Conservation (phyloP, 768 basidiomycete genomes). For the Mycena rebaudengoi region DNA sequence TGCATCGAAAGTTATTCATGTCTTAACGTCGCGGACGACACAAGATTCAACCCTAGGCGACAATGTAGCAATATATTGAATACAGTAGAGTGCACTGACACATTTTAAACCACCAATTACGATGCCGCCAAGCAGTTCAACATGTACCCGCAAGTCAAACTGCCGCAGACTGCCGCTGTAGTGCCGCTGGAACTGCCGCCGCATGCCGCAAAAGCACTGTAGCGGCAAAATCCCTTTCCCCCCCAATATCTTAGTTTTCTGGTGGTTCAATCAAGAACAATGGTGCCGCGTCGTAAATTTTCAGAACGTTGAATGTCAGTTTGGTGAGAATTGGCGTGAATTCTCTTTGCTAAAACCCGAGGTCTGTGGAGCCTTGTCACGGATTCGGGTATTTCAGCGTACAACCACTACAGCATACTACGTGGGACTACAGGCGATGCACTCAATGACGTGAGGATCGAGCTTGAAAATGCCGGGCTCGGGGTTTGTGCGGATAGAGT, state of each 20-base stretch:
- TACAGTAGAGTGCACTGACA: too few relatives aligned
- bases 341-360: conserved; percentile 9
- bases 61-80: too few relatives aligned
- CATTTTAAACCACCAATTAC: not conserved
- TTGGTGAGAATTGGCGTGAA: conserved; percentile 4
- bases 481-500: conserved; percentile 10
- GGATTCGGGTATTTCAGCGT: conserved; percentile 12
- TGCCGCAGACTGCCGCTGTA: conserved; percentile 8
- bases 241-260: not conserved
- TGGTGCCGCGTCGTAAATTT: conserved; percentile 9
- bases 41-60: not conserved
- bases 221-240: not conserved
- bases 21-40: not conserved
- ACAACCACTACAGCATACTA: conserved; percentile 3
- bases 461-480: conserved; percentile 12
- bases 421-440: conserved; percentile 10
- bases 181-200: conserved; percentile 1
- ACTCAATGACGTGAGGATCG: conserved; percentile 7
- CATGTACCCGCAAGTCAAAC: not conserved
- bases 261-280: not conserved
- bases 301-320: conserved; percentile 5
- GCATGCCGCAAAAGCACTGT: not conserved
- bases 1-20: too few relatives aligned
- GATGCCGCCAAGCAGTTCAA: conserved; percentile 2
- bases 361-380: conserved; percentile 12